Percentiles rank a stretch among this genome's conserved stretches.
phyloP scores from a whole-genome alignment of 257 asterid species.

The Cynanchum wilfordii region DNA sequence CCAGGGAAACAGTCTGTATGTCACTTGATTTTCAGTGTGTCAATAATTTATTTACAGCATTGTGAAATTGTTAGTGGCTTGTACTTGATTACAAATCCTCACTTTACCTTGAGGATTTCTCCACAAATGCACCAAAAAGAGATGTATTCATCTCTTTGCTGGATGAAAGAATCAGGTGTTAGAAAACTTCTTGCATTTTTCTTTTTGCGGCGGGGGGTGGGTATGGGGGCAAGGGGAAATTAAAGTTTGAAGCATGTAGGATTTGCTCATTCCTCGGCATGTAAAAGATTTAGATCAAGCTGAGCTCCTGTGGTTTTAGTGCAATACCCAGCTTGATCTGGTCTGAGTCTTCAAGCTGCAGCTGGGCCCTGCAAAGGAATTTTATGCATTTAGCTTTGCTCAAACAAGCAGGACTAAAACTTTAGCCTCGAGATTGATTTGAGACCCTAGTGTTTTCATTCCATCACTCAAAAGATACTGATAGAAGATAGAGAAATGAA shows the following conservation, averaged over 20 bases:
- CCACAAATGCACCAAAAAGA: not conserved
- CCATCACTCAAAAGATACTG: not conserved
- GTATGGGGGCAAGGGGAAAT: not conserved
- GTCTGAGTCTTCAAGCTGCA: not conserved
- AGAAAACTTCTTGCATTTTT: not conserved
- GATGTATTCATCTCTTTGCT: constrained; percentile 7
- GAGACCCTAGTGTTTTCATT: not conserved
- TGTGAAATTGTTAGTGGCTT: not conserved
- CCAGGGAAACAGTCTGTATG: constrained; percentile 43
- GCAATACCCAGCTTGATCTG: not conserved
- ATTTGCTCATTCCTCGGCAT: not conserved
- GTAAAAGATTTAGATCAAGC: not conserved
- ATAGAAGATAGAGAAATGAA: not conserved
- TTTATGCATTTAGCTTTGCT: not conserved
- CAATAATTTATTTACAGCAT: not conserved
- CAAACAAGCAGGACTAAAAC: not conserved
- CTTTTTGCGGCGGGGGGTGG: not conserved
- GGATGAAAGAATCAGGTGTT: not conserved
- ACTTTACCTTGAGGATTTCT: not conserved
- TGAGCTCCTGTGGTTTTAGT: not conserved
- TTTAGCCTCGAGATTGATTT: not conserved
- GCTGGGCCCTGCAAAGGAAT: not conserved
- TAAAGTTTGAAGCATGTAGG: not conserved
- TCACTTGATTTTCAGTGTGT: constrained; percentile 7
- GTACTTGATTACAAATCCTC: not conserved